A percentile compares a stretch with the other conserved stretches of the same genome.
phyloP scores from a whole-genome alignment of 2,329 filamentous ascomycete species.

The Elsinoe fawcettii region DNA sequence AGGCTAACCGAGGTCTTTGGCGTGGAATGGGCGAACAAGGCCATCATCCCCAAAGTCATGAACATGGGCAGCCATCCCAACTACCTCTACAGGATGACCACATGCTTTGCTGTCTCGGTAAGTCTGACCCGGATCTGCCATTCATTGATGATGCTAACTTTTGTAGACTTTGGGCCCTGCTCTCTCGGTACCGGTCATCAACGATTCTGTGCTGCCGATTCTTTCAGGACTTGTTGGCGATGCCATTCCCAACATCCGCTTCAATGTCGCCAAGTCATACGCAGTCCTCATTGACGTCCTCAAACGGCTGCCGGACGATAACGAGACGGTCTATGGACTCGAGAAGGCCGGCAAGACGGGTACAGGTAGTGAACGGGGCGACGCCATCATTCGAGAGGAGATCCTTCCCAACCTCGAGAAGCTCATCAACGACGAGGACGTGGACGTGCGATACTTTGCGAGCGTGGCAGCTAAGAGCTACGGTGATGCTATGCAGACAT shows the following conservation, averaged over 20 bases:
- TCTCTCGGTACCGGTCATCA: constrained; percentile 87
- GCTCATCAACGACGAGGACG: constrained; percentile 93
- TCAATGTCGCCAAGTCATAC: constrained; percentile 99
- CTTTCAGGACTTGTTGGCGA: constrained; percentile 88
- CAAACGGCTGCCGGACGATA: constrained; percentile 79
- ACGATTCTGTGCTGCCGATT: constrained; percentile 88
- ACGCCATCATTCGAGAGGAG: constrained; percentile 39
- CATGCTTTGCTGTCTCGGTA: constrained; percentile 98
- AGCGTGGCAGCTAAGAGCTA: constrained; percentile 67
- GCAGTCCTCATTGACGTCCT: constrained; percentile 82
- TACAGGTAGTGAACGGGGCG: constrained; percentile 26
- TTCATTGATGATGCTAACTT: constrained; percentile 17
- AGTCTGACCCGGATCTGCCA: constrained; percentile 34
- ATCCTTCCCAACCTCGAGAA: constrained; percentile 88
- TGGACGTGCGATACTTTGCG: constrained; percentile 96
- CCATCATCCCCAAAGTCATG: constrained; percentile 97
- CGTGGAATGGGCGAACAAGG: constrained; percentile 92
- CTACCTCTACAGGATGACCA: constrained; percentile 99
- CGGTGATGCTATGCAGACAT: constrained; percentile 32
- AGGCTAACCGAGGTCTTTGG: constrained; percentile 98
- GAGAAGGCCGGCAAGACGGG: constrained; percentile 66
- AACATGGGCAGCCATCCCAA: constrained; percentile 97
- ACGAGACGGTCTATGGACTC: constrained; percentile 67
- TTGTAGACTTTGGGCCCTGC: constrained; percentile 85
- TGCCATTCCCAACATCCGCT: constrained; percentile 97